A percentile compares a stretch with the other conserved stretches of the same genome.
These are phyloP conservation scores for Cupressus sempervirens DNA, from an alignment of 75 land plant species.

Conservation along the genomic window DNA sequence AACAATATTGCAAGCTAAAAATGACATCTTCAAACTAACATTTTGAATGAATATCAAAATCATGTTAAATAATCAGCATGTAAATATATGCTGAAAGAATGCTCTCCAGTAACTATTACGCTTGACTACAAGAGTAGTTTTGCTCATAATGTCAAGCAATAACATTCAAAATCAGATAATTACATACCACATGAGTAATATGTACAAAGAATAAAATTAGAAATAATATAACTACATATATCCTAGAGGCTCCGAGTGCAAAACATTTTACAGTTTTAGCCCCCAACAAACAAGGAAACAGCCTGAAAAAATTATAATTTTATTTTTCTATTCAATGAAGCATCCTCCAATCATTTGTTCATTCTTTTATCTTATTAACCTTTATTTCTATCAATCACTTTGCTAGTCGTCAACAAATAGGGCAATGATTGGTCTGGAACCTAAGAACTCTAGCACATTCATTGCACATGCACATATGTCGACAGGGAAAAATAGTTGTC, in stretches of 20 bases:
- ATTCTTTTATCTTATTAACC: conserved; percentile 42
- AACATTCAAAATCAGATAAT: background rate
- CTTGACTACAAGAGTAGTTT: background rate
- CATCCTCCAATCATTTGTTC: background rate
- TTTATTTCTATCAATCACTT: conserved; percentile 77
- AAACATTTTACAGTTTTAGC: conserved; percentile 8
- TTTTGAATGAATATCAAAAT: background rate
- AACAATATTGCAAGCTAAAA: background rate
- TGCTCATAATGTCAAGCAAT: background rate
- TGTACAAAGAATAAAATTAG: conserved; percentile 12
- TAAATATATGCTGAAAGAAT: background rate
- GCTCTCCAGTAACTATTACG: background rate
- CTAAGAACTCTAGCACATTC: too few relatives aligned
- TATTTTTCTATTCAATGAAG: background rate
- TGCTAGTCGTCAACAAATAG: conserved; percentile 68
- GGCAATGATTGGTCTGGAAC: conserved; percentile 81
- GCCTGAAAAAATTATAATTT: background rate
- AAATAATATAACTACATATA: background rate
- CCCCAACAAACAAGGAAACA: background rate
- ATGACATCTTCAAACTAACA: background rate
- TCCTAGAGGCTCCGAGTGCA: background rate
- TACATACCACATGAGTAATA: background rate
- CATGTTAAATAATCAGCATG: background rate
- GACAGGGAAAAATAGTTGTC: too few relatives aligned
- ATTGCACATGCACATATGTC: too few relatives aligned